phyloP scores from a whole-genome alignment of 2,329 filamentous ascomycete genomes.

The Aspergillus fumigatiaffinis region DNA sequence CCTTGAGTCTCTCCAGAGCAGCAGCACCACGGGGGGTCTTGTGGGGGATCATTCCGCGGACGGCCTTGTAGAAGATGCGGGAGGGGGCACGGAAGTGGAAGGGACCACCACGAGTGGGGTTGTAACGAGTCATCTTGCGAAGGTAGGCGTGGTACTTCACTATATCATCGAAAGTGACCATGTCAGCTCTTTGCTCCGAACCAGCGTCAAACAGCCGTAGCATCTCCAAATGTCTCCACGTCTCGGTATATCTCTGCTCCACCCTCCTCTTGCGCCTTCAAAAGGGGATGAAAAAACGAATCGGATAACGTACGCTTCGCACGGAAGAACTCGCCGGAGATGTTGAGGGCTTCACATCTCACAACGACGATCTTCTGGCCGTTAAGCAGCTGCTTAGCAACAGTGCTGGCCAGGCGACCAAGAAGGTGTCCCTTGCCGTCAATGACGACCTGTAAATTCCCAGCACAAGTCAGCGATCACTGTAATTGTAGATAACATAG shows the following conservation, averaged over 20 bases:
- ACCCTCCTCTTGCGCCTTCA: slow-evolving; percentile 5
- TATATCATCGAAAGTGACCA: slow-evolving; percentile 46
- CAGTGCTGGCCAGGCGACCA: slow-evolving; percentile 95
- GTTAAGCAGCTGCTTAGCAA: slow-evolving; percentile 98
- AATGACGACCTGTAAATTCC: slow-evolving; percentile 75
- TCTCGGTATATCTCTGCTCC: neutral
- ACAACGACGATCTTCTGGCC: slow-evolving; percentile 99
- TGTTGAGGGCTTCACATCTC: slow-evolving; percentile 98
- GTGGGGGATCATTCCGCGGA: slow-evolving; percentile 99
- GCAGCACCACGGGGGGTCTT: slow-evolving; percentile 98
- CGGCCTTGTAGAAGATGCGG: slow-evolving; percentile 99
- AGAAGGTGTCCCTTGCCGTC: slow-evolving; percentile 99
- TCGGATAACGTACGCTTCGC: slow-evolving; percentile 85
- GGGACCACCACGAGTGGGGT: slow-evolving; percentile 98
- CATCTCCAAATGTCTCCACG: slow-evolving; percentile 10
- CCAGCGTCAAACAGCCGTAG: neutral
- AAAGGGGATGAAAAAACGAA: slow-evolving; percentile 14
- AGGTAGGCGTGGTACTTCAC: slow-evolving; percentile 99
- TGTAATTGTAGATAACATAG: neutral
- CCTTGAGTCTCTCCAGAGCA: slow-evolving; percentile 97
- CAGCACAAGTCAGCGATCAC: slow-evolving; percentile 42
- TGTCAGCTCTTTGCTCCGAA: slow-evolving; percentile 43
- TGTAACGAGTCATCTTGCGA: slow-evolving; percentile 99
- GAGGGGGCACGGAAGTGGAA: slow-evolving; percentile 99
- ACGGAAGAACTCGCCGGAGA: slow-evolving; percentile 99